These are phyloP conservation scores for Blastobotrys parvus DNA, from an alignment of 805 yeast species.

Conservation along the genomic window DNA sequence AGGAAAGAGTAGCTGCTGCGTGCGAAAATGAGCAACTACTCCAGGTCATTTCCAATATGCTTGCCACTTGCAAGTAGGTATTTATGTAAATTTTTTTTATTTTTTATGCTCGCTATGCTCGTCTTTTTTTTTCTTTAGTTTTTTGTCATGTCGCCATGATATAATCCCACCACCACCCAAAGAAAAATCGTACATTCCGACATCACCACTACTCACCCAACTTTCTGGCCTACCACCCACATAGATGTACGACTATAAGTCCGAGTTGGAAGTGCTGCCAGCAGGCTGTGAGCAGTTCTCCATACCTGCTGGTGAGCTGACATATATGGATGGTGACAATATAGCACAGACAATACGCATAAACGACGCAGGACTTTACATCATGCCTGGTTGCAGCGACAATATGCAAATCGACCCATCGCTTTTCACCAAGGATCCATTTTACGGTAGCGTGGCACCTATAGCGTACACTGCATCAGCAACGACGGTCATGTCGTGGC, in stretches of 20 bases:
- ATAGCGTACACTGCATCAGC: constrained; percentile 27
- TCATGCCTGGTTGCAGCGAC: constrained; percentile 6
- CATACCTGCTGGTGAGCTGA: constrained; percentile 12
- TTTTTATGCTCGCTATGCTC: no score
- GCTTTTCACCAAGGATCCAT: constrained; percentile 16
- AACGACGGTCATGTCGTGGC: constrained; percentile 49
- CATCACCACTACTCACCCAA: no score
- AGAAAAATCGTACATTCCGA: no score
- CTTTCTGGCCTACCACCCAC: no score
- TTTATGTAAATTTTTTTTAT: neutral
- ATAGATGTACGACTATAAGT: no score
- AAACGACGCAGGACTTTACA: constrained; percentile 3
- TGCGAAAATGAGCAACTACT: constrained; percentile 92
- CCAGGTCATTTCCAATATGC: constrained; percentile 87
- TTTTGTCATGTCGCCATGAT: no score
- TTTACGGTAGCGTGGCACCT: constrained; percentile 27
- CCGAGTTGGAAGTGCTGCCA: no score
- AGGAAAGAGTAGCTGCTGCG: constrained; percentile 97
- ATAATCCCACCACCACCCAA: no score
- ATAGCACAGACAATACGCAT: constrained; percentile 3
- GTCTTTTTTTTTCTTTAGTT: no score
- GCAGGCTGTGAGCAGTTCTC: constrained; percentile 7
- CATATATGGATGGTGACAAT: constrained; percentile 5
- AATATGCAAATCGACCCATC: constrained; percentile 1
- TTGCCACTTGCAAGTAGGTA: constrained; percentile 52